A percentile compares a stretch with the other conserved stretches of the same genome.
Conservation (phyloP, 352 stramenopile species). For the Pythium dissimile region DNA sequence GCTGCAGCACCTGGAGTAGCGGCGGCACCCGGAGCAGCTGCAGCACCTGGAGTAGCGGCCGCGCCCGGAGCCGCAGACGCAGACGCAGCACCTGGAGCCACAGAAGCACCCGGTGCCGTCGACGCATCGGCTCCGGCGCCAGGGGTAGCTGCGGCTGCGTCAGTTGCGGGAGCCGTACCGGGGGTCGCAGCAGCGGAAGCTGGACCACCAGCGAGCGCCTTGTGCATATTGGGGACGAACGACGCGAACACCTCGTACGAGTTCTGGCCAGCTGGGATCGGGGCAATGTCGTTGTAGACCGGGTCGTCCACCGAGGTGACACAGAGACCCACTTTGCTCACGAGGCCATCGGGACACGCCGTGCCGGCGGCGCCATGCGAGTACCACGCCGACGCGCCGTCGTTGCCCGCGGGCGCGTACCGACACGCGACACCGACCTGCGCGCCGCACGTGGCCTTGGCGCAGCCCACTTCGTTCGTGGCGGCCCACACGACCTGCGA, state of each 20-base stretch:
- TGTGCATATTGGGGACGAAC: conserved; percentile 54
- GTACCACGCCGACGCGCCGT: conserved; percentile 54
- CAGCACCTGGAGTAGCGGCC: background rate
- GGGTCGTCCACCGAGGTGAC: conserved; percentile 41
- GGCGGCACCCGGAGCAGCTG: background rate
- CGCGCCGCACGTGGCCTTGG: conserved; percentile 36
- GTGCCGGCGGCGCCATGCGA: conserved; percentile 42
- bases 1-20: background rate
- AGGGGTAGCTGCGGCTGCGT: background rate
- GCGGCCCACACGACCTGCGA: conserved; percentile 70
- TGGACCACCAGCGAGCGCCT: conserved; percentile 26
- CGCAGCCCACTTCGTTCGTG: conserved; percentile 64
- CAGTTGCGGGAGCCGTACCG: background rate
- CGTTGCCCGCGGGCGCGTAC: conserved; percentile 57
- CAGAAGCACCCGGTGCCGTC: background rate
- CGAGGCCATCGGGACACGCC: conserved; percentile 46
- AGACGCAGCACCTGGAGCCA: background rate
- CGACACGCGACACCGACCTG: conserved; percentile 51
- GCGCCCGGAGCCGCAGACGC: background rate
- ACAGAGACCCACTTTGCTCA: conserved; percentile 41
- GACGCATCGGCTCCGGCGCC: conserved; percentile 1
- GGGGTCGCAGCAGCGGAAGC: background rate
- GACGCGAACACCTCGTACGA: conserved; percentile 58
- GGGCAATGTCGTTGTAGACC: conserved; percentile 43
- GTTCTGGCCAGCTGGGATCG: conserved; percentile 48